Evolutionary conservation across 2,329 filamentous ascomycete genomes (phyloP), one percentile per base, ranked within the genome.

Genomic region (Passalora sequoiae): DNA sequence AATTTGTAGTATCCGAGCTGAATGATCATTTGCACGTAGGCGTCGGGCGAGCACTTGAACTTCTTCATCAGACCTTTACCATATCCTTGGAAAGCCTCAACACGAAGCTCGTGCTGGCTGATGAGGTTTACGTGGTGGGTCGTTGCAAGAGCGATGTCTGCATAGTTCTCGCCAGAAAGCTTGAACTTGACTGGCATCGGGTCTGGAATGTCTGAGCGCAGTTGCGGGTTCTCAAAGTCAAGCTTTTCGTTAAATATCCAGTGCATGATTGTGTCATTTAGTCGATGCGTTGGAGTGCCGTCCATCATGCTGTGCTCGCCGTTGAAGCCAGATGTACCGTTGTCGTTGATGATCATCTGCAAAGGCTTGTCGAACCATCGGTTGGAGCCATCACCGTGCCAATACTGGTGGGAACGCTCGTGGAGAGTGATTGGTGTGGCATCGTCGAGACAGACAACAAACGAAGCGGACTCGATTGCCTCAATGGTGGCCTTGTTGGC

Each of bases 251-350:
- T 83, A 70, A 95, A 89, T 66, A 97, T 96, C 61, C 86, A 78
- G 64, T 86, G 81, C 72, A 91, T 94, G 63, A 94, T 78, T 62
- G 89, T 92, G 75, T 98, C 92, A 67, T 96, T 98, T 12, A 98
- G 77, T 32, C 94, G 84, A 70, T 97, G 92, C 2, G 94, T 98
- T 1, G 94, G 89, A 5, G 92, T 98, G 53, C 94, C 92, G 65
- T 98, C 92, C 94, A 98, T 98, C 92, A 98, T 97, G 60, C 86
- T 94, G 76, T 98, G 92, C 71, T 98, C 92, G 61, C 92, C 92
- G 77, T 89, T 91, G 76, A 98, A 98, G 49, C 92, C 92, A 2
- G 92, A 86, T 6, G 92, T 94, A 57, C 92, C 92, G 66, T 98
- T 98, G 66, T 98, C 89, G 68, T 95, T 96, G 71, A 98, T 67